Base-by-base conservation (phyloP, 1,284 basidiomycete species). In the Ganoderma lucidum region DNA sequence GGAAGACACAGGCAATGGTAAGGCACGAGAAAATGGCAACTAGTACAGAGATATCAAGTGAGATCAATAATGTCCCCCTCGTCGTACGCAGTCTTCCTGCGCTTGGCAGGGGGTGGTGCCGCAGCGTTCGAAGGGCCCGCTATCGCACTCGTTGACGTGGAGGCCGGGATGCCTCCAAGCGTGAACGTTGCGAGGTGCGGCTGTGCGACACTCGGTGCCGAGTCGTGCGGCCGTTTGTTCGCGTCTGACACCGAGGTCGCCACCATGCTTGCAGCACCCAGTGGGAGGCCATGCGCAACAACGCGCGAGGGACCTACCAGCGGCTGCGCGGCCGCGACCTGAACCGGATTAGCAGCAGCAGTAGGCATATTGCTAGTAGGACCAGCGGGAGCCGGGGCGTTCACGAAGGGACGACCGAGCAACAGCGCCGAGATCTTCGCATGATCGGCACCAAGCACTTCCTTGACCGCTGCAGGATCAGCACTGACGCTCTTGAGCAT, bases 351-450 rank as follows among this genome's bases (percentile, higher is more conserved):
- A 23, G n/a, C 45, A 48, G 5, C n/a, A 48, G n/a, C 45, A n/a
- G n/a, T 23, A 48, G 45, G 6, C n/a, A 15, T n/a, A 23, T 3
- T 23, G n/a, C 45, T 23, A 23, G 23, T 23, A 23, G 45, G n/a
- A 48, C n/a, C 45, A 9, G 45, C 45, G 10, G n/a, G 45, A 9
- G n/a, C 45, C 8, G 45, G 45, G 45, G n/a, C n/a, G 2, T 48
- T 23, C n/a, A 23, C n/a, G 9, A 23, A 48, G 9, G n/a, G 45
- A 23, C 45, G n/a, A 23, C 45, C n/a, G n/a, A 48, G 45, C 6
- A 55, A 17, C 53, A 30, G 53, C 15, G 53, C 32, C 30, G 53
- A 10, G 41, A 44, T 32, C 63, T 32, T 55, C 63, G 58, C 28
- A 35, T 42, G 28, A 56, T 48, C 51, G 37, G 19, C 10, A 39